Evolutionary conservation across 2,329 filamentous ascomycete species (phyloP).

Genomic region (Diaporthe destruens): DNA sequence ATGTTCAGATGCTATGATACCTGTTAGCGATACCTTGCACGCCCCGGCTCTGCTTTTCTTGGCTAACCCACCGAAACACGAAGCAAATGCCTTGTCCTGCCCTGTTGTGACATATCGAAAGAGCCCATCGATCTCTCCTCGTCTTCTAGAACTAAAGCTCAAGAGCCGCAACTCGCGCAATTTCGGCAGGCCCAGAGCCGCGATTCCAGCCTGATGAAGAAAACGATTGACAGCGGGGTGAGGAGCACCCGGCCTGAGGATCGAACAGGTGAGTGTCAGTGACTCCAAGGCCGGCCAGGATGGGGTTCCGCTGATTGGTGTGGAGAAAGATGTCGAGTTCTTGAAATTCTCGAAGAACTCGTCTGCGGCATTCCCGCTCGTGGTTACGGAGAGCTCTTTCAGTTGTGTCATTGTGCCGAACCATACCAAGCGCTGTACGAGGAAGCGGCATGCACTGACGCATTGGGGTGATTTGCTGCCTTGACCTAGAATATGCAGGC

Average conservation of each 20-base stretch:
- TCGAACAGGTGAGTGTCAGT: not conserved
- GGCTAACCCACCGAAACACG: not conserved
- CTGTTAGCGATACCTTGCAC: fast-evolving
- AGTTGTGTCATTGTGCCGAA: not conserved
- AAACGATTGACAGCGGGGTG: not conserved
- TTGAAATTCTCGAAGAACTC: not conserved
- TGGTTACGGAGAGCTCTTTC: conserved; percentile 4
- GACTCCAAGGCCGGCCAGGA: not conserved
- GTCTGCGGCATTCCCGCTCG: not conserved
- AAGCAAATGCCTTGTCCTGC: not conserved
- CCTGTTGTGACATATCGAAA: not conserved
- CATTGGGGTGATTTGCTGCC: not conserved
- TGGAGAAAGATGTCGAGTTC: not conserved
- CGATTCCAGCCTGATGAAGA: not conserved
- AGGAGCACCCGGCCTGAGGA: not conserved
- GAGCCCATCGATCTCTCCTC: not conserved
- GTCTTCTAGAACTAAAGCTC: not conserved
- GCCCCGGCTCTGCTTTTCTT: not conserved
- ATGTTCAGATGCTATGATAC: not conserved
- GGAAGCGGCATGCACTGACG: not conserved
- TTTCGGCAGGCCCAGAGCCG: not conserved
- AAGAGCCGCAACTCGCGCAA: not conserved
- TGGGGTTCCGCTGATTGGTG: not conserved
- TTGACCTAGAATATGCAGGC: not conserved
- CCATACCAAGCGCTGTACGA: not conserved